Evolutionary conservation across 139 green algal genomes (phyloP).

Genomic region (Diplosphaera chodatii): DNA sequence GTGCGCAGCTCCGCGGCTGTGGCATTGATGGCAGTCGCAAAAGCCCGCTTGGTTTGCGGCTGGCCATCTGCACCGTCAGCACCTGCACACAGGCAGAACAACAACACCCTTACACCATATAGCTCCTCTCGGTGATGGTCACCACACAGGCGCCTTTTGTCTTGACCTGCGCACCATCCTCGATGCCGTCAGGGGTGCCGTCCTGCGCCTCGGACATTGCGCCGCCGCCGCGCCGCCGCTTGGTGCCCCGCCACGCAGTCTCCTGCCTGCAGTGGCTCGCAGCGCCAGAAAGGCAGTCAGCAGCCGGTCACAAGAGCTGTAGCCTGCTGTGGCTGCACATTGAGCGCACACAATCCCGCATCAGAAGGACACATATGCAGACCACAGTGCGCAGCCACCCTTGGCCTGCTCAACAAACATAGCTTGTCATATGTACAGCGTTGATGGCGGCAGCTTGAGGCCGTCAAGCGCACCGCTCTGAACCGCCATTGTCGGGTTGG

Average conservation of each 20-base stretch:
- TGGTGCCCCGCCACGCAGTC: neutral
- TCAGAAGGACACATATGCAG: no score
- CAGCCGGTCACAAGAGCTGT: no score
- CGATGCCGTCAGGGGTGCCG: neutral
- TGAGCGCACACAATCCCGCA: no score
- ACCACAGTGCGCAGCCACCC: no score
- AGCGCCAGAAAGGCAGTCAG: no score
- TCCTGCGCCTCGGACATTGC: neutral
- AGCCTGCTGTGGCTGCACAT: no score
- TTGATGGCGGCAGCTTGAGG: no score
- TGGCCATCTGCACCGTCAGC: neutral
- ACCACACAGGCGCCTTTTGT: no score
- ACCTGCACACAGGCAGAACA: neutral
- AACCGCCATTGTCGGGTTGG: neutral
- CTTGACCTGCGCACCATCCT: neutral
- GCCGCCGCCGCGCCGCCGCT: neutral
- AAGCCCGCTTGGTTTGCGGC: neutral
- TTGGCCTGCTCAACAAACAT: no score
- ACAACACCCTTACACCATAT: no score
- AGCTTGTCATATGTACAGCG: no score
- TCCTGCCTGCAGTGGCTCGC: neutral
- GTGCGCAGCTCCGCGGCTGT: neutral
- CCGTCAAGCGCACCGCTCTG: neutral
- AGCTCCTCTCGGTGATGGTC: no score
- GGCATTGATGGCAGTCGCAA: neutral